phyloP scores from a whole-genome alignment of 2,329 filamentous ascomycete genomes.

The Chrysoporthe austroafricana region DNA sequence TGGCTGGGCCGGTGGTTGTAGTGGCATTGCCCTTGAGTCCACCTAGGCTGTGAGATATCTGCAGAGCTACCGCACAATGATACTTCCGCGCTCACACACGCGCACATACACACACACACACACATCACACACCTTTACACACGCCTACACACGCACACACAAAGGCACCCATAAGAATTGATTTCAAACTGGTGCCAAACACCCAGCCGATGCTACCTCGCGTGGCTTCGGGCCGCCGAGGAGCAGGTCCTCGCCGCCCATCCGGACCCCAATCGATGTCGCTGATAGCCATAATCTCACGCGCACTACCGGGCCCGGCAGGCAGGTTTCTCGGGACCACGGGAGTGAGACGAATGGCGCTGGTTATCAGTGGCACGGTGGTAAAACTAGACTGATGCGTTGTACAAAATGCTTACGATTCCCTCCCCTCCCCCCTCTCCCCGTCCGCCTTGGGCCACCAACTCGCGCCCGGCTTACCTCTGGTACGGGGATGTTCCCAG shows the following conservation, averaged over 20 bases:
- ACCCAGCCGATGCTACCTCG: not conserved
- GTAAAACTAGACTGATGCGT: constrained; percentile 3
- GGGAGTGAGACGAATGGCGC: too few species aligned
- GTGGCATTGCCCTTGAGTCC: not conserved
- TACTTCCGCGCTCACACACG: not conserved
- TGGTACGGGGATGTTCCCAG: not conserved
- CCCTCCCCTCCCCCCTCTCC: not conserved
- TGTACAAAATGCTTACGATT: constrained; percentile 13
- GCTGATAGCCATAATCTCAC: not conserved
- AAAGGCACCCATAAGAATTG: not conserved
- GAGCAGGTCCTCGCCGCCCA: not conserved
- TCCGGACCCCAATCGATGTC: not conserved
- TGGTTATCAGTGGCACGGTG: not conserved
- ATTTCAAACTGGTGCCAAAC: not conserved
- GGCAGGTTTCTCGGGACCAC: not conserved
- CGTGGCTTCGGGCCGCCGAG: not conserved
- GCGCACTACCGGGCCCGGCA: not conserved
- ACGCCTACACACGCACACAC: not conserved
- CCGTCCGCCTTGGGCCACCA: not conserved
- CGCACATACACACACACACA: not conserved
- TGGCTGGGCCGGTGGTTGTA: not conserved
- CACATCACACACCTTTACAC: not conserved
- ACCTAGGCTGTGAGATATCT: not conserved
- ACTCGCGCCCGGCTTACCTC: not conserved
- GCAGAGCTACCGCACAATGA: not conserved